Evolutionary conservation across 768 basidiomycete species (phyloP), one percentile per base, ranked within the genome.

Genomic region (Strobilomyces dryophilus): DNA sequence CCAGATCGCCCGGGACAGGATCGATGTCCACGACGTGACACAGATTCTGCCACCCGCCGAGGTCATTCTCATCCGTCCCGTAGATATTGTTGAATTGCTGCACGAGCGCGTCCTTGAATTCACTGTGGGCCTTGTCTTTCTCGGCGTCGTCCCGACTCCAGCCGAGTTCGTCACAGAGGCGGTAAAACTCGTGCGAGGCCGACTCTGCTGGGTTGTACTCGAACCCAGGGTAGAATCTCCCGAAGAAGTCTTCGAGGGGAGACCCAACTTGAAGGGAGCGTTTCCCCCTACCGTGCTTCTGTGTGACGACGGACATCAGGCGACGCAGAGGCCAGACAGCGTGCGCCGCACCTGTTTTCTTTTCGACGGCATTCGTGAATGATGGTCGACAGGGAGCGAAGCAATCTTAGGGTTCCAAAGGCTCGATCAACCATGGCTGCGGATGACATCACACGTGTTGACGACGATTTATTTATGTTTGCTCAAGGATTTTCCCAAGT

Each of bases 61-160:
- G 47, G 0, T 45, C 6, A 1, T 47, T 14, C 2, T 45, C 52
- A 11, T 62, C 46, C 0, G 52, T 61, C 0, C 61, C 61, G 4
- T 61, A 62, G 2, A 63, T 41, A 1, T 34, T 2, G 11, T 62
- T 61, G 36, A 62, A 64, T 3, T 62, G 58, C 0, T 32, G 5
- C 0, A 62, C 61, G 6, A 64, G 48, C 0, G 54, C 51, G 3
- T 64, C 43, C 3, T 54, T 64, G 45, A 63, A 62, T 0, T 43
- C 18, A 0, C 1, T 2, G 5, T 61, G 49, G 0, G 61, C 61
- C 0, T 8, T 14, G 14, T n/a, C 0, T 37, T 47, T n/a, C 2
- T 36, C 40, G 0, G 31, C 18, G 14, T 57, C 7, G 0, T 21
- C 15, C 2, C 39, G 18, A 1, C 40, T 39, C 61, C 61, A 63